phyloP scores from a whole-genome alignment of 2,329 filamentous ascomycete genomes.

The Neocatenulostroma microsporum region DNA sequence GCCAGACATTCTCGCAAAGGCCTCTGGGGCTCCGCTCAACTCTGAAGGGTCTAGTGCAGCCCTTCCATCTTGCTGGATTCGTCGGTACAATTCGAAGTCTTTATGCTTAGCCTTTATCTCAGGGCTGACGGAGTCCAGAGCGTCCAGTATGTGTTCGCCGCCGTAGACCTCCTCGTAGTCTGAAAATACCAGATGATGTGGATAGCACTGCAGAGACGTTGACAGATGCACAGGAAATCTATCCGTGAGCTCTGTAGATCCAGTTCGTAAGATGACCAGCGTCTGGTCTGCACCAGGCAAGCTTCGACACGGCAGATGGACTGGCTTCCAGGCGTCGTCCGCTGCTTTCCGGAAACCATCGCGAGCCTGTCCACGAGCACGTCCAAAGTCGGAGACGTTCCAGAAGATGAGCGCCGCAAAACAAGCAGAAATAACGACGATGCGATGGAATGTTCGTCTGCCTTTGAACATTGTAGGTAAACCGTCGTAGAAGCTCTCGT shows the following conservation, averaged over 20 bases:
- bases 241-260: conserved; percentile 48
- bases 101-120: conserved; percentile 24
- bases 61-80: conserved; percentile 26
- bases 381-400: too few relatives aligned
- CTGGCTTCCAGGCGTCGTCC: too few relatives aligned
- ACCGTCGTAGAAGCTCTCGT: too few relatives aligned
- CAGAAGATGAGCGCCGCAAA: too few relatives aligned
- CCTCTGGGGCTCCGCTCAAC: conserved; percentile 13
- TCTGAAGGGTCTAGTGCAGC: conserved; percentile 21
- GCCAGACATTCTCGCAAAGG: conserved; percentile 4
- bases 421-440: too few relatives aligned
- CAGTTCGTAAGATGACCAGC: conserved; percentile 52
- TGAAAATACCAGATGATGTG: conserved; percentile 51
- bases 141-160: conserved; percentile 34
- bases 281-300: conserved; percentile 39
- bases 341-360: too few relatives aligned
- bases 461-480: too few relatives aligned
- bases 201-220: conserved; percentile 49
- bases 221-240: conserved; percentile 50
- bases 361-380: too few relatives aligned
- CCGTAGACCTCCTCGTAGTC: conserved; percentile 48
- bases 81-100: conserved; percentile 32
- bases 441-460: too few relatives aligned
- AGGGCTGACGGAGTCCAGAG: conserved; percentile 25
- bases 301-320: conserved; percentile 7